Evolutionary conservation across 495 filamentous ascomycete genomes (phyloP), one percentile per base, ranked within the genome.

Genomic region (Mytilinidion resinicola): DNA sequence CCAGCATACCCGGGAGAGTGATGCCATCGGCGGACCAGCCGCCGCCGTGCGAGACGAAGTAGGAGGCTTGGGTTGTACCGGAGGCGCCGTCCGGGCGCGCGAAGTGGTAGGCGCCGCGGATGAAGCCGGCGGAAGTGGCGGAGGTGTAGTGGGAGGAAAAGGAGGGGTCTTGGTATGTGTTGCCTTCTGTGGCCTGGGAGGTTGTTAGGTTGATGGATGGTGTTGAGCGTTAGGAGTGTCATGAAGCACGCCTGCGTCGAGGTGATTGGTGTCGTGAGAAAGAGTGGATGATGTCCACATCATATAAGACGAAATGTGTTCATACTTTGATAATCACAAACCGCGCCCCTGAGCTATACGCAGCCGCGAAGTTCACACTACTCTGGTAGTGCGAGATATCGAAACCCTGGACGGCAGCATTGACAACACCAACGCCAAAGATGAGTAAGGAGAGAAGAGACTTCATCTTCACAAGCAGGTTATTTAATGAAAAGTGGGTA

Each of bases 251-350:
- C 25, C 25, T 6, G 25, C 6, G 25, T 30, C 25, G 25, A n/a
- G n/a, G n/a, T n/a, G n/a, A n/a, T n/a, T n/a, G n/a, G n/a, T n/a
- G n/a, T n/a, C n/a, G n/a, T n/a, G n/a, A n/a, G 25, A 30, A 6
- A 30, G 25, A 30, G 25, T 6, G 6, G 25, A 30, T 30, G 25
- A n/a, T 30, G 3, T 30, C 25, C 25, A 30, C 25, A 30, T 6
- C 25, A 3, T 30, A 3, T 30, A 3, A 30, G 3, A 6, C 25
- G 25, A 30, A 30, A 30, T 6, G 2, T 30, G 25, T 30, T 17
- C 14, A 25, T 49, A 25, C 84, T 76, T 87, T 87, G 74, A 86
- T 84, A 43, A 85, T 84, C 60, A 84, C 83, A 56, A 86, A 87
- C 17, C 82, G 79, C n/a, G 81, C 80, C 19, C 83, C 83, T 15